Conservation (phyloP, 129 eudicot genomes). For the Artemisia argyi region DNA sequence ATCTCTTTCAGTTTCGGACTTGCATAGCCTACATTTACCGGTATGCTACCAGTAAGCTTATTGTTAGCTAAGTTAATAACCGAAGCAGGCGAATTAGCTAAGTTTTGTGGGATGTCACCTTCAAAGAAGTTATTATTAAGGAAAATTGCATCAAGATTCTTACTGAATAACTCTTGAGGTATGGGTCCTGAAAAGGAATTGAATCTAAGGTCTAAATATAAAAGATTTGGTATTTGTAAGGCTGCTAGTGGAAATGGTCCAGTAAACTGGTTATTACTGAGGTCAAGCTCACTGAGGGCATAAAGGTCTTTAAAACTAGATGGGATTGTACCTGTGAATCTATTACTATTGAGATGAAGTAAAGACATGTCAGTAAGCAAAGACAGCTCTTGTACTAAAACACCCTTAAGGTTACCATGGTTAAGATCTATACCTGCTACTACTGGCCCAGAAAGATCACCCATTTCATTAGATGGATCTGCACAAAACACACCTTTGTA, state of each 20-base stretch:
- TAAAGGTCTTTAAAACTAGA: constrained; percentile 43
- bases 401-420: constrained; percentile 76
- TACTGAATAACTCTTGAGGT: constrained; percentile 71
- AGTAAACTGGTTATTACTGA: constrained; percentile 76
- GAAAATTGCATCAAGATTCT: constrained; percentile 79
- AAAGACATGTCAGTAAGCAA: constrained; percentile 62
- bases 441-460: constrained; percentile 45
- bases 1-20: constrained; percentile 77
- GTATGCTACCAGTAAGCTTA: constrained; percentile 64
- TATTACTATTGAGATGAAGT: constrained; percentile 79
- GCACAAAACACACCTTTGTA: constrained; percentile 85
- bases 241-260: constrained; percentile 64
- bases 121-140: constrained; percentile 67
- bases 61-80: constrained; percentile 88
- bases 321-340: constrained; percentile 77
- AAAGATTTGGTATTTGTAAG: constrained; percentile 60
- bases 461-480: constrained; percentile 43
- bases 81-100: constrained; percentile 89
- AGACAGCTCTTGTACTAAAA: constrained; percentile 66
- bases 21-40: constrained; percentile 65
- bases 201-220: constrained; percentile 82
- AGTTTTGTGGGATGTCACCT: constrained; percentile 67
- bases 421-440: constrained; percentile 93
- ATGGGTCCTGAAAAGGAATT: constrained; percentile 68
- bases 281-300: constrained; percentile 82